phyloP scores from a whole-genome alignment of 1,139 yeast species.

The Blastobotrys apis region DNA sequence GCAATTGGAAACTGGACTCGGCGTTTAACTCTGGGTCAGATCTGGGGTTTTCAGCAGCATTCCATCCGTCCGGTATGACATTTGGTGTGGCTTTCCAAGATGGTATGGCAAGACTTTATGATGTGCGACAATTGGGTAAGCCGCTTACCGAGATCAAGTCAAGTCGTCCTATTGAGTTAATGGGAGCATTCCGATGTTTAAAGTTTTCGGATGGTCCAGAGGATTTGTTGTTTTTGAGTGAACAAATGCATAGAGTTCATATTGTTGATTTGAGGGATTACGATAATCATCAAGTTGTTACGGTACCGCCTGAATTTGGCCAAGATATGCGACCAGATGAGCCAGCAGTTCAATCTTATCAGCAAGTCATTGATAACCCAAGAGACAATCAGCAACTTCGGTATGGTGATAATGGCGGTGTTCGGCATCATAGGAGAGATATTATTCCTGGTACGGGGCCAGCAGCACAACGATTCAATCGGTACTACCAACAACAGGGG shows the following conservation, averaged over 20 bases:
- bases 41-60: slow-evolving; percentile 81
- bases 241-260: slow-evolving; percentile 84
- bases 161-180: slow-evolving; percentile 31
- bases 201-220: slow-evolving; percentile 68
- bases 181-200: slow-evolving; percentile 62
- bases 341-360: slow-evolving; percentile 18
- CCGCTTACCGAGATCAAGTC: slow-evolving; percentile 39
- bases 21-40: slow-evolving; percentile 58
- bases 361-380: slow-evolving; percentile 18
- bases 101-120: slow-evolving; percentile 74
- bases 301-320: slow-evolving; percentile 40
- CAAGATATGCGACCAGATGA: not conserved
- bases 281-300: slow-evolving; percentile 69
- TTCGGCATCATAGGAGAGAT: slow-evolving; percentile 11
- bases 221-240: slow-evolving; percentile 71
- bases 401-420: not conserved
- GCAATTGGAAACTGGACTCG: slow-evolving; percentile 30
- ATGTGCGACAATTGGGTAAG: slow-evolving; percentile 53
- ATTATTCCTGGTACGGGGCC: not conserved
- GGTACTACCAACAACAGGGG: slow-evolving; percentile 13
- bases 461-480: slow-evolving; percentile 5
- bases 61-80: slow-evolving; percentile 63
- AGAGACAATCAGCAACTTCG: not conserved
- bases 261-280: slow-evolving; percentile 71
- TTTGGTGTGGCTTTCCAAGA: slow-evolving; percentile 84